These are phyloP conservation scores for Penicillium sp. DNA, from an alignment of 2,329 filamentous ascomycete species.

Conservation along the genomic window DNA sequence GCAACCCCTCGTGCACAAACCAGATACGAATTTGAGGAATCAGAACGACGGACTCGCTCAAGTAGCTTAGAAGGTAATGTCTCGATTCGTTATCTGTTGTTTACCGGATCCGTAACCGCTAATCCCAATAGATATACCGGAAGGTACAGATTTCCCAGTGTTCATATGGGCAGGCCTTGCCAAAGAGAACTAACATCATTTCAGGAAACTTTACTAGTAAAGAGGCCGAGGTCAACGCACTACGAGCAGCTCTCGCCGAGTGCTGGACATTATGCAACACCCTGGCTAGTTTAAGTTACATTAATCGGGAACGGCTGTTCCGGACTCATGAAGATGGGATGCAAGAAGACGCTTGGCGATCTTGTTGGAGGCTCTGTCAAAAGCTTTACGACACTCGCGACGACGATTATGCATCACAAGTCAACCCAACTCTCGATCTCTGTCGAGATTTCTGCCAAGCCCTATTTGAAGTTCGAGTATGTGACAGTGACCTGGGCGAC, in stretches of 20 bases:
- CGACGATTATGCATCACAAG: conserved; percentile 65
- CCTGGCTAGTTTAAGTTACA: conserved; percentile 76
- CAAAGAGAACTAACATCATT: conserved; percentile 22
- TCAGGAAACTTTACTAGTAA: conserved; percentile 48
- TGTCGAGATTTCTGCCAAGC: conserved; percentile 91
- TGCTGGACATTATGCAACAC: conserved; percentile 96
- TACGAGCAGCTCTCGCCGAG: conserved; percentile 76
- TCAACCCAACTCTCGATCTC: conserved; percentile 74
- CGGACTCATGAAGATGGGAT: conserved; percentile 70
- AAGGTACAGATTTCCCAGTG: conserved; percentile 24
- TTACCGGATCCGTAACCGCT: neutral
- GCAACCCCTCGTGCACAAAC: conserved; percentile 82
- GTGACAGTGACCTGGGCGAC: conserved; percentile 74
- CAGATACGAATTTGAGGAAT: conserved; percentile 65
- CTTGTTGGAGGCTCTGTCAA: conserved; percentile 90
- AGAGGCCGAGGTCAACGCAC: conserved; percentile 59
- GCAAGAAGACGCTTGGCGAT: conserved; percentile 87
- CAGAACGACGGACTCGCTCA: conserved; percentile 55
- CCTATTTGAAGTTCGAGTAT: conserved; percentile 78
- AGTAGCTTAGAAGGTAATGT: conserved; percentile 78
- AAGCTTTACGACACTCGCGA: conserved; percentile 79
- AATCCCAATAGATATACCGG: conserved; percentile 32
- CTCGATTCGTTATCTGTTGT: neutral
- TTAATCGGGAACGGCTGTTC: conserved; percentile 76
- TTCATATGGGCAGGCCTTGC: conserved; percentile 20